Evolutionary conservation across 2,329 filamentous ascomycete genomes (phyloP).

Genomic region (Aspergillus sp.): DNA sequence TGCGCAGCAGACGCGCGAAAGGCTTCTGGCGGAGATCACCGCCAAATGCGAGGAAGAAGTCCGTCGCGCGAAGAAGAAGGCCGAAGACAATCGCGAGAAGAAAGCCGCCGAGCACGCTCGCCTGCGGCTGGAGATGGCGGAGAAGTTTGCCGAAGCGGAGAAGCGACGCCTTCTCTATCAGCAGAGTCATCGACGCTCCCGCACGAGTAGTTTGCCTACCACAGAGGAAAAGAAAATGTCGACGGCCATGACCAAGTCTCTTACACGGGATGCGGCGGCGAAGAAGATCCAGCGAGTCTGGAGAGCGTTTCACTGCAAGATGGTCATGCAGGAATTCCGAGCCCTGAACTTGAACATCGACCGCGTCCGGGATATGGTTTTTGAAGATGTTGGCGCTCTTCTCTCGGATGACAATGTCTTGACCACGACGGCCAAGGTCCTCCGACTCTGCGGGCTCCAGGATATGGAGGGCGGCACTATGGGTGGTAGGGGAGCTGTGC

Average conservation of each 20-base stretch:
- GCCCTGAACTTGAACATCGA: conserved; percentile 54
- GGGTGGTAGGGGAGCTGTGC: conserved; percentile 52
- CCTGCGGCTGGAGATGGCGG: conserved; percentile 61
- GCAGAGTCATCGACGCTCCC: conserved; percentile 48
- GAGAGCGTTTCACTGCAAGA: conserved; percentile 51
- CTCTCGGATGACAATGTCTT: conserved; percentile 57
- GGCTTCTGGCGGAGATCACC: conserved; percentile 62
- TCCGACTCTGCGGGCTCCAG: conserved; percentile 56
- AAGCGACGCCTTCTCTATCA: conserved; percentile 52
- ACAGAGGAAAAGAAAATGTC: conserved; percentile 44
- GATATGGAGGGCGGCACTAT: conserved; percentile 50
- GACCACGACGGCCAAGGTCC: conserved; percentile 52
- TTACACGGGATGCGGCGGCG: conserved; percentile 55
- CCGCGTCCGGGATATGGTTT: conserved; percentile 51
- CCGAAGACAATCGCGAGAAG: conserved; percentile 64
- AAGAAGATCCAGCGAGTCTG: conserved; percentile 59
- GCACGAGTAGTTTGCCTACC: conserved; percentile 52
- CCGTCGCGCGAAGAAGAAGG: conserved; percentile 63
- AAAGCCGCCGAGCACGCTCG: conserved; percentile 62
- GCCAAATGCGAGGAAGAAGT: conserved; percentile 67
- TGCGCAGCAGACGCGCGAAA: conserved; percentile 63
- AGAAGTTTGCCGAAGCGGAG: conserved; percentile 64
- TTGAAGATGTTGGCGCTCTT: conserved; percentile 59
- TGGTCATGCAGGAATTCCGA: conserved; percentile 51
- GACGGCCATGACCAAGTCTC: conserved; percentile 31